Evolutionary conservation across 139 green algal genomes (phyloP), one percentile per base, ranked within the genome.

Genomic region (Coccomyxa sp.): DNA sequence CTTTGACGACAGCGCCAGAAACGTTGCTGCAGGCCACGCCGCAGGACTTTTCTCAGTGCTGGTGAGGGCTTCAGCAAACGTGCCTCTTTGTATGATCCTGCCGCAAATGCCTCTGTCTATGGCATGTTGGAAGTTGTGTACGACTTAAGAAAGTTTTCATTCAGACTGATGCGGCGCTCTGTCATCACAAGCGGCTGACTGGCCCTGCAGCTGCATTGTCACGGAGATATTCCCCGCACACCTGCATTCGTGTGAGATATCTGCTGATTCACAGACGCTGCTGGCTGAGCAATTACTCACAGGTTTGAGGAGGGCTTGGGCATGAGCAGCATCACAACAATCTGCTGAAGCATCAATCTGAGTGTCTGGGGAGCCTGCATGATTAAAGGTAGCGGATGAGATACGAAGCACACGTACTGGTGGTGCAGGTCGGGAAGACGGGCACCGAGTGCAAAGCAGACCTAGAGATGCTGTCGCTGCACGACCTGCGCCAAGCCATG

Each of bases 1-100:
- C 73, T 84, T 95, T 18, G 93, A 97, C 76, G 93, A 97, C 86
- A 90, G 79, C 54, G 73, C 85, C 0, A 87, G 91, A 35, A 97
- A 97, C 80, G 78, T 96, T 36, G 82, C 87, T 18, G 82, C 84
- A 6, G 90, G 89, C 14, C 87, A 92, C 39, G 69, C 78, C 8
- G 68, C 89, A n/a, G 92, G 92, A 29, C 81, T 94, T 0, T 83
- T 85, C 39, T 90, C 85, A 12, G 90, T 95, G 74, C 73, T 91
- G 73, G 85, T 91, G 54, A 73, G 82, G 2, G 6, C 64, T 34
- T 12, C 16, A 44, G 77, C 33, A 55, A 68, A 9, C 55, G 18
- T 4, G 18, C 73, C 0, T 73, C 27, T 16, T 40, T n/a, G 4
- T 55, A 12, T 33, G 35, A 12, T 34, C 5, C 3, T 50, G 22